phyloP scores from a whole-genome alignment of 2,329 filamentous ascomycete genomes.

The Penicillium sp. region DNA sequence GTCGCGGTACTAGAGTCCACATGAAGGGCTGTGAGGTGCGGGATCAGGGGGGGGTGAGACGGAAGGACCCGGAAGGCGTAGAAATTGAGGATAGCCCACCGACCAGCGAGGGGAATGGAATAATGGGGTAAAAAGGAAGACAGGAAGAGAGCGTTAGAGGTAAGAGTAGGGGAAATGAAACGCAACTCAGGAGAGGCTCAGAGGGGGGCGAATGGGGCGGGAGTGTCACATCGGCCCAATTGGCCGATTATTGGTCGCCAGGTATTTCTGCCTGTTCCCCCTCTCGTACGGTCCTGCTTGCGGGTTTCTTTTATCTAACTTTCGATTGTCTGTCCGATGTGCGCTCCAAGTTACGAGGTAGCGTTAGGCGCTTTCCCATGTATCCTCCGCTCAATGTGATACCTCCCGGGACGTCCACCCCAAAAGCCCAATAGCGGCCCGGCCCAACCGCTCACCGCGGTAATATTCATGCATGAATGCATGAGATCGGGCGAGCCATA shows the following conservation, averaged over 20 bases:
- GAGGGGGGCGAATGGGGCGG: neutral
- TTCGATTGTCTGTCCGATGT: neutral
- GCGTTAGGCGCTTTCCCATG: neutral
- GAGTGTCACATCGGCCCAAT: neutral
- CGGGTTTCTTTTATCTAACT: neutral
- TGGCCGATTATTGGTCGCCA: neutral
- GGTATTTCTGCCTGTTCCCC: neutral
- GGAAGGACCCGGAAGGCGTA: neutral
- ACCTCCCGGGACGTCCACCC: neutral
- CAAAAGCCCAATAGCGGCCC: slow-evolving; percentile 3
- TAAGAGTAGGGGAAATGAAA: slow-evolving; percentile 2
- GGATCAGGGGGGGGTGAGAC: slow-evolving; percentile 7
- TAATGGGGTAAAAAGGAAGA: slow-evolving; percentile 1
- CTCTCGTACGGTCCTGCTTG: neutral
- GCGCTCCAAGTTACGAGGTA: neutral
- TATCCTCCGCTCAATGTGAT: neutral
- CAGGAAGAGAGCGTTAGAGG: neutral
- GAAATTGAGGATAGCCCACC: slow-evolving; percentile 8
- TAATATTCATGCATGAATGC: slow-evolving; percentile 1
- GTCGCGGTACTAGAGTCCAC: slow-evolving; percentile 29
- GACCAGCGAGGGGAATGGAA: slow-evolving; percentile 17
- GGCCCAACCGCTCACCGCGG: slow-evolving; percentile 1
- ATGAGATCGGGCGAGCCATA: slow-evolving; percentile 2
- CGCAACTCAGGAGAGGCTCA: neutral
- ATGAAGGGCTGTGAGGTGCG: slow-evolving; percentile 34